A percentile compares a stretch with the other conserved stretches of the same genome.
phyloP scores from a whole-genome alignment of 1,284 basidiomycete species.

The Ceraceosorus guamensis region DNA sequence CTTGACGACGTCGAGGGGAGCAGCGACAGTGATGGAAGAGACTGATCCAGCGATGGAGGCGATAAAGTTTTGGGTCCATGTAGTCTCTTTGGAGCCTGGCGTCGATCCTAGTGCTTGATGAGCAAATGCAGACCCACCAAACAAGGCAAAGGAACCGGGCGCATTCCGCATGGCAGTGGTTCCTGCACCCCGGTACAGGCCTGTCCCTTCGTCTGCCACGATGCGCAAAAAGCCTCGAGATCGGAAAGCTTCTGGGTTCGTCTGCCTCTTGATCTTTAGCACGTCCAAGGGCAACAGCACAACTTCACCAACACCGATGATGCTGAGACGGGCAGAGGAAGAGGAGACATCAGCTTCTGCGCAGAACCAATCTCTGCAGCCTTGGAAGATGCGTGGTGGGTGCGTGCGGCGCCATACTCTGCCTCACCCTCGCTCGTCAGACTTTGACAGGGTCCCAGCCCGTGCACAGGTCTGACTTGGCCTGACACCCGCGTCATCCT shows the following conservation, averaged over 20 bases:
- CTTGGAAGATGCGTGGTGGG: too few species aligned
- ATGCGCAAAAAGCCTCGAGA: constrained; percentile 74
- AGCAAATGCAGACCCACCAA: constrained; percentile 87
- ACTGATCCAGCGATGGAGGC: constrained; percentile 90
- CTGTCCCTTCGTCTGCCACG: constrained; percentile 79
- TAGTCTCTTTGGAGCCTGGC: constrained; percentile 80
- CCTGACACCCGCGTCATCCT: neutral
- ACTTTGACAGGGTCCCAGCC: too few species aligned
- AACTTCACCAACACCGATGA: constrained; percentile 74
- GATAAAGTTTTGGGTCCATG: constrained; percentile 71
- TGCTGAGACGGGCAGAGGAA: constrained; percentile 4
- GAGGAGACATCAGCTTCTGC: constrained; percentile 3
- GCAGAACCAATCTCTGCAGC: neutral
- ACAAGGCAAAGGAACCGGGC: constrained; percentile 82
- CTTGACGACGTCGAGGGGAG: constrained; percentile 91
- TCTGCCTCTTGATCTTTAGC: constrained; percentile 85
- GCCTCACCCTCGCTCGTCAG: too few species aligned
- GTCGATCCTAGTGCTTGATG: constrained; percentile 90
- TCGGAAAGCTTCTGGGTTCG: constrained; percentile 44
- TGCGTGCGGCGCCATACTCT: too few species aligned
- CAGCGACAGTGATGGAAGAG: constrained; percentile 89
- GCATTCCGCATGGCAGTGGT: constrained; percentile 98
- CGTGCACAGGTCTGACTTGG: too few species aligned
- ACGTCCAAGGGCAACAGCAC: constrained; percentile 88
- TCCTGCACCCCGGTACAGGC: constrained; percentile 92